A percentile compares a stretch with the other conserved stretches of the same genome.
phyloP scores from a whole-genome alignment of 805 yeast species.

The Saturnispora gosingensis region DNA sequence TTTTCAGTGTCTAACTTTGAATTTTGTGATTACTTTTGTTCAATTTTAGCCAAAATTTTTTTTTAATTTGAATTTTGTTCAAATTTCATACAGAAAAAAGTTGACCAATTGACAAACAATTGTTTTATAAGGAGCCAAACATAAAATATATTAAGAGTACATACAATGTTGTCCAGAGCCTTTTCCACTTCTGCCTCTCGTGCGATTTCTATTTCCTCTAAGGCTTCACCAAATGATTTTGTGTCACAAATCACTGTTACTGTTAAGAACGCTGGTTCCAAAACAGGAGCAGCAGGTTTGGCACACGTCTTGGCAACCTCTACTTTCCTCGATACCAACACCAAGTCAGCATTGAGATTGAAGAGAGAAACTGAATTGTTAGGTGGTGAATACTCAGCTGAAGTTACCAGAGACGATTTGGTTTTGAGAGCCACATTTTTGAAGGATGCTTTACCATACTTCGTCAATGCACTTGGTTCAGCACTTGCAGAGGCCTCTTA shows the following conservation, averaged over 20 bases:
- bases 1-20: no score
- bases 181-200: conserved; percentile 34
- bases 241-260: conserved; percentile 72
- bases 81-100: not conserved
- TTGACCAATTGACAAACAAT: not conserved
- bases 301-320: conserved; percentile 80
- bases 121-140: not conserved
- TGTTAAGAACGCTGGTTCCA: conserved; percentile 77
- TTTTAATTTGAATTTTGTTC: not conserved
- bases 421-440: conserved; percentile 75
- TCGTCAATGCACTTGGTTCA: conserved; percentile 74
- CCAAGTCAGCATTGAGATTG: conserved; percentile 83
- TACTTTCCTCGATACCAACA: conserved; percentile 71
- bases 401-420: conserved; percentile 76
- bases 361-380: conserved; percentile 91
- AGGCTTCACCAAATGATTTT: conserved; percentile 43
- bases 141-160: not conserved
- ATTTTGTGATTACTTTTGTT: no score
- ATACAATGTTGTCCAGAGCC: conserved; percentile 27
- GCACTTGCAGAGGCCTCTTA: conserved; percentile 60
- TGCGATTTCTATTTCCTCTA: conserved; percentile 34
- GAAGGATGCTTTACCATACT: conserved; percentile 84
- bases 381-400: conserved; percentile 70
- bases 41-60: not conserved
- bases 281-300: conserved; percentile 64